phyloP scores from a whole-genome alignment of 805 yeast genomes.

The Teunomyces lycoperdinae region DNA sequence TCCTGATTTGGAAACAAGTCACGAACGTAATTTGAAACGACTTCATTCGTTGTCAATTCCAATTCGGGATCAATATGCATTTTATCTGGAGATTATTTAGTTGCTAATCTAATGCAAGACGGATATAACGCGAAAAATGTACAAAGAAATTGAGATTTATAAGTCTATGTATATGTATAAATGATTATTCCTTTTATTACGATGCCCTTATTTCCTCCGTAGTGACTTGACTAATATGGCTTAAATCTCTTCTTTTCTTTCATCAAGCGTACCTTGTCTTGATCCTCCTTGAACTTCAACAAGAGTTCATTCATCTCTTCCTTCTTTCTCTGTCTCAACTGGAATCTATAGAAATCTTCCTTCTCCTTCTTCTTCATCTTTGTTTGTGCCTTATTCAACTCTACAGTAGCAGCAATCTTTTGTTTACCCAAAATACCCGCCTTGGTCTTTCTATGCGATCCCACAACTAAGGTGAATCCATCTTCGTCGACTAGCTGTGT shows the following conservation, averaged over 20 bases:
- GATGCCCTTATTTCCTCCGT: not conserved
- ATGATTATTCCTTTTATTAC: not conserved
- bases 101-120: no score
- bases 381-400: conserved; percentile 35
- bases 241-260: conserved; percentile 78
- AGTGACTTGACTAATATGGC: conserved; percentile 58
- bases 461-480: conserved; percentile 90
- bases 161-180: not conserved
- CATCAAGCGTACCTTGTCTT: conserved; percentile 75
- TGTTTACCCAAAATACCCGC: conserved; percentile 64
- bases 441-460: conserved; percentile 78
- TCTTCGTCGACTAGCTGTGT: conserved; percentile 79
- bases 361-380: conserved; percentile 73
- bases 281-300: conserved; percentile 84
- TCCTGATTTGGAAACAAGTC: conserved; percentile 8
- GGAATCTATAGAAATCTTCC: conserved; percentile 93
- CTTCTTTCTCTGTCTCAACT: conserved; percentile 90
- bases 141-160: not conserved
- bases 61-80: not conserved
- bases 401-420: conserved; percentile 36
- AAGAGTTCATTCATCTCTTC: conserved; percentile 86
- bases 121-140: not conserved
- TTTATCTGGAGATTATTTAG: not conserved
- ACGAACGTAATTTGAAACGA: conserved; percentile 4
- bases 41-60: not conserved